A percentile compares a stretch with the other conserved stretches of the same genome.
phyloP scores from a whole-genome alignment of 2,329 filamentous ascomycete genomes.

The Hypoxylon sp. region DNA sequence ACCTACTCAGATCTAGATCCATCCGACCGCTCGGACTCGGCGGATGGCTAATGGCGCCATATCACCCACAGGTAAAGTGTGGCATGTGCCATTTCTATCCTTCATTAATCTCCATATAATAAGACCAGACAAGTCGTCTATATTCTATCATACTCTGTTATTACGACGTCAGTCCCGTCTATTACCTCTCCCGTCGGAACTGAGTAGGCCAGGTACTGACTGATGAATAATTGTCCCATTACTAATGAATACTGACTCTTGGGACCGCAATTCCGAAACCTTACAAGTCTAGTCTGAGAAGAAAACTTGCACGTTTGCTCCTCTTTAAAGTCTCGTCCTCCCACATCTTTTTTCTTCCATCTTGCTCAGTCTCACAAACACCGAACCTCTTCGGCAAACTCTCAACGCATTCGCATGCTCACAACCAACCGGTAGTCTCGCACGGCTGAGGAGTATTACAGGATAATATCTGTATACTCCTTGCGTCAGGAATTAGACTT shows the following conservation, averaged over 20 bases:
- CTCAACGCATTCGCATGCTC: constrained; percentile 55
- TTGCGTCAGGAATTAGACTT: constrained; percentile 69
- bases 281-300: constrained; percentile 11
- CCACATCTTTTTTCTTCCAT: constrained; percentile 16
- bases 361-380: not conserved
- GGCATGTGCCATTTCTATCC: constrained; percentile 32
- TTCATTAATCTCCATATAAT: constrained; percentile 21
- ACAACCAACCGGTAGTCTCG: constrained; percentile 56
- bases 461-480: constrained; percentile 72
- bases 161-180: not conserved
- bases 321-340: constrained; percentile 20
- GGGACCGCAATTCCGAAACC: constrained; percentile 32
- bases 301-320: constrained; percentile 30
- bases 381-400: not conserved
- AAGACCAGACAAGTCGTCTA: constrained; percentile 14
- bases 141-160: constrained; percentile 2
- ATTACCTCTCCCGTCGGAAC: not conserved
- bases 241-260: constrained; percentile 27
- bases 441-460: constrained; percentile 76
- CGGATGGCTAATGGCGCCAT: constrained; percentile 32
- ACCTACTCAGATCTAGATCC: constrained; percentile 34
- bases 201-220: not conserved
- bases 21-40: constrained; percentile 28
- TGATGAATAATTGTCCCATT: constrained; percentile 24
- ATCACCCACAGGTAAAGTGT: constrained; percentile 20